These are phyloP conservation scores for Malania oleifera DNA, from an alignment of 164 flowering plant species.

Conservation along the genomic window DNA sequence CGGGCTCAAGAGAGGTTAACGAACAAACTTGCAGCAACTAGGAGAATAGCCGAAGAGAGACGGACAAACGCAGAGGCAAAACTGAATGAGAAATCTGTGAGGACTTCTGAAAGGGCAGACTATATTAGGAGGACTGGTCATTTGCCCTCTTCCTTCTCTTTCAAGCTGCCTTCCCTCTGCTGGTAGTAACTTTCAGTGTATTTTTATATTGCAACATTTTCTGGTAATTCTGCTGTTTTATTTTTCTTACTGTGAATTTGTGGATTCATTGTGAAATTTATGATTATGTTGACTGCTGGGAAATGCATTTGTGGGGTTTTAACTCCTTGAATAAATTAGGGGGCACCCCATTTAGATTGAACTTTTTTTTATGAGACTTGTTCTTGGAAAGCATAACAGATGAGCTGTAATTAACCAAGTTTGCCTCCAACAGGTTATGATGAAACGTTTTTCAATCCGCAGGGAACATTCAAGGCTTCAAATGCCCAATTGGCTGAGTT, in stretches of 20 bases:
- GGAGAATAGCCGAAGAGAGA: conserved; percentile 86
- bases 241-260: background rate
- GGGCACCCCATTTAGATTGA: background rate
- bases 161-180: conserved; percentile 78
- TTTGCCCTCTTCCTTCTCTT: conserved; percentile 71
- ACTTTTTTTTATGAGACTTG: background rate
- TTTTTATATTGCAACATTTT: background rate
- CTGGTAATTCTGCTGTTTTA: background rate
- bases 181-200: conserved; percentile 38
- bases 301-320: background rate
- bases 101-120: conserved; percentile 81
- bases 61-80: conserved; percentile 84
- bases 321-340: background rate
- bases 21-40: conserved; percentile 68
- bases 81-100: conserved; percentile 68
- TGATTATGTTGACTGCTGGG: background rate
- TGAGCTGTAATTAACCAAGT: too few relatives aligned
- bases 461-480: too few relatives aligned
- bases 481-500: too few relatives aligned
- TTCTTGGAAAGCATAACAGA: background rate
- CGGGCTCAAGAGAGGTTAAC: conserved; percentile 72
- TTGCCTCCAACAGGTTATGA: too few relatives aligned
- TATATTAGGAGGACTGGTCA: conserved; percentile 88
- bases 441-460: too few relatives aligned
- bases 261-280: background rate